Percentiles rank a stretch among this genome's conserved stretches.
Conservation (phyloP, 2,329 filamentous ascomycete genomes). For the Septoria linicola region DNA sequence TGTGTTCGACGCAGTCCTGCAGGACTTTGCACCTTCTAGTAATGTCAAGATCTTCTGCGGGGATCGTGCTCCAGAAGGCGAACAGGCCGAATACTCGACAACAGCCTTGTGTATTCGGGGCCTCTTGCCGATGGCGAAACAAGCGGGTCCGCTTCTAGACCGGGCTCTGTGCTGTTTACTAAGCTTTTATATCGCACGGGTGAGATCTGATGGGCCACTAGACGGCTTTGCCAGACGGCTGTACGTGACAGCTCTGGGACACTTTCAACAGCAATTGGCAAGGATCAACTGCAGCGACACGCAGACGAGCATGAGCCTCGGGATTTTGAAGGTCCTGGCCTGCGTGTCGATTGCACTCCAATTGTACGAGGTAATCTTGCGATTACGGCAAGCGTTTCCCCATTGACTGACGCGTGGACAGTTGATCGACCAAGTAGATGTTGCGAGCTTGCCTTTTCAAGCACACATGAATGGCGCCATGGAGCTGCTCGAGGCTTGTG, state of each 20-base stretch:
- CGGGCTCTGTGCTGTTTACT: slow-evolving; percentile 1
- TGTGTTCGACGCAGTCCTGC: neutral
- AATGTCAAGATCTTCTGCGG: slow-evolving; percentile 2
- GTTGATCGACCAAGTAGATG: neutral
- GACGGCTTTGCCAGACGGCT: neutral
- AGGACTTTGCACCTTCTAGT: neutral
- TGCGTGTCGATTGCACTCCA: neutral
- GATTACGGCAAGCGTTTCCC: neutral
- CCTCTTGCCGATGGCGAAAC: neutral
- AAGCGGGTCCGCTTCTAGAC: neutral
- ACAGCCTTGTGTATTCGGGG: slow-evolving; percentile 1
- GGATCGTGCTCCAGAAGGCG: neutral
- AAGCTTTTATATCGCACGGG: neutral
- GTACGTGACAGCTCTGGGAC: neutral
- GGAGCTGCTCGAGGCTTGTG: neutral
- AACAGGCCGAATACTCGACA: slow-evolving; percentile 1
- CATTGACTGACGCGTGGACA: neutral
- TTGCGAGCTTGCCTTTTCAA: neutral
- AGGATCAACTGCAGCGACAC: too few species aligned
- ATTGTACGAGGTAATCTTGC: neutral
- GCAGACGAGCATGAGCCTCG: too few species aligned
- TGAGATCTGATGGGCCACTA: neutral
- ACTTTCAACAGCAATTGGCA: neutral
- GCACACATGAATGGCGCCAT: neutral
- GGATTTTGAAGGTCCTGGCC: neutral